Base-by-base conservation (phyloP, 306 rosid genomes). In the Medicago ruthenica region DNA sequence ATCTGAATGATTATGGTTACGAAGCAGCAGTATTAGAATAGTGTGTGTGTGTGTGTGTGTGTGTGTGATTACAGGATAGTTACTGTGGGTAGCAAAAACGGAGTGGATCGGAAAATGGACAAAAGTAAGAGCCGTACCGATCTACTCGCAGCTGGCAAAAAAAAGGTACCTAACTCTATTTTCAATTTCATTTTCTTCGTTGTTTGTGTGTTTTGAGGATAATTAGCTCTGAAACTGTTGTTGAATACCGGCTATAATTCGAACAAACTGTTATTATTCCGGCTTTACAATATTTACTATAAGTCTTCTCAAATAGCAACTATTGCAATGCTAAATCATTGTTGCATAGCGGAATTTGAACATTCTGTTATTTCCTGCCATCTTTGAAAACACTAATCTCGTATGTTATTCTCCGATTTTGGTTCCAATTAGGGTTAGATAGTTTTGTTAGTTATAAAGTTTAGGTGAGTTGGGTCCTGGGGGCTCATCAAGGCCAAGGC, bases 81-180 rank as follows among this genome's bases (percentile, higher is more conserved):
- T 71, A 76, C 68, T n/a, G 87, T 82, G 87, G 88, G 89, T 41
- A 83, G 81, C 17, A 67, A 82, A 1, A 74, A 85, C 85, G 84
- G 90, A 69, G 94, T 70, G 83, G 90, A 80, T 85, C 86, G 89
- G 88, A 94, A 1, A 82, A 82, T 94, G 98, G 98, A 92, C 78
- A 88, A 81, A 90, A 83, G 78, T 87, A 88, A 90, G 92, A 88
- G 68, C 83, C 98, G 97, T 55, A 87, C 96, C 85, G 97, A 94
- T 92, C 89, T 91, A 85, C 98, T 94, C 17, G 88, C 96, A 21
- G 98, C 97, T 13, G 98, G 98, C 53, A 84, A 81, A 9, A 89
- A 94, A 74, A 92, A 74, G 98, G 98, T 94, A 81, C 37, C 8
- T 72, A 0, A 41, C 16, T 41, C 27, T 24, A 4, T 27, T 58